phyloP scores from a whole-genome alignment of 225 moss, liverwort and hornwort species.

The Climacium dendroides region DNA sequence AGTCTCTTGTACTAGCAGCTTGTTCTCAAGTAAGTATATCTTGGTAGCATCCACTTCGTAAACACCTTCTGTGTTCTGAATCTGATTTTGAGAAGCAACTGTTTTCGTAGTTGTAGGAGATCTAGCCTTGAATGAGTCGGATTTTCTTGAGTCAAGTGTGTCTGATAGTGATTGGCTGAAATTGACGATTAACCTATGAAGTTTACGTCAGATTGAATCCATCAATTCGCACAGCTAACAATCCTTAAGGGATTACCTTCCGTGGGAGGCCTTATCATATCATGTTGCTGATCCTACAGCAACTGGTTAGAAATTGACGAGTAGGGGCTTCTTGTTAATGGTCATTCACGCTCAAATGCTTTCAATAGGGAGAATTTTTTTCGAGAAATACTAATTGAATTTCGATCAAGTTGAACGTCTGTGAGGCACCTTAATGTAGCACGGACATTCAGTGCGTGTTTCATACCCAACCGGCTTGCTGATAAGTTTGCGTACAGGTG shows the following conservation, averaged over 20 bases:
- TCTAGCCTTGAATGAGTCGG: not conserved
- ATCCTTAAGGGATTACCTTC: not conserved
- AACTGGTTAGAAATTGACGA: not conserved
- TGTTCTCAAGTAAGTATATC: constrained; percentile 67
- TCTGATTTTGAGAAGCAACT: not conserved
- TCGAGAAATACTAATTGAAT: not conserved
- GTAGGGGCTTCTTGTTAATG: not conserved
- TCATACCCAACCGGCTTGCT: not conserved
- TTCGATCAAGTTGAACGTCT: not conserved
- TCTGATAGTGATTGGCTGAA: not conserved
- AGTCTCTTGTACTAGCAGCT: constrained; percentile 43
- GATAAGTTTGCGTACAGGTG: constrained; percentile 31
- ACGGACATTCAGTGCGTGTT: not conserved
- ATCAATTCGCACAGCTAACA: not conserved
- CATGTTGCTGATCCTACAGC: not conserved
- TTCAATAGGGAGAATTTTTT: not conserved
- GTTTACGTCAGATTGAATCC: not conserved
- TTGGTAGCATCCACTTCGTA: not conserved
- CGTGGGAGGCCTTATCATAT: not conserved
- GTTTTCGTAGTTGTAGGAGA: not conserved
- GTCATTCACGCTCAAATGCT: not conserved
- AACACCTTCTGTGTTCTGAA: not conserved
- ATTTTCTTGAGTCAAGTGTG: not conserved
- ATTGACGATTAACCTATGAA: not conserved
- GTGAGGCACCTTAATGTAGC: not conserved